Base-by-base conservation (phyloP, 441 rosid species). In the Erodium texanum region DNA sequence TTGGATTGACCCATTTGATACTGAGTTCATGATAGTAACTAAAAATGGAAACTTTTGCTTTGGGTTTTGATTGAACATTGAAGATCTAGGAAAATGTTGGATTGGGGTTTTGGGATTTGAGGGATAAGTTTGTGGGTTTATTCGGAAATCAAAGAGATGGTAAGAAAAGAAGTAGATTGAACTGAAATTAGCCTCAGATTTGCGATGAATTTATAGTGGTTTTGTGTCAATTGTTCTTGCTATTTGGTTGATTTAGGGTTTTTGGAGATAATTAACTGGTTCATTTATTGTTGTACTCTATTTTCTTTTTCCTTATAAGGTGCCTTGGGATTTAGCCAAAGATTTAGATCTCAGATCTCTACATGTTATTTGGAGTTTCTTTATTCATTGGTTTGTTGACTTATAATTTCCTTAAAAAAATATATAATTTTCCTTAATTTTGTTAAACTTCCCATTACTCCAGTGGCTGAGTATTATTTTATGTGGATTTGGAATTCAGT, bases 281-380 rank as follows among this genome's bases (percentile, higher is more conserved):
- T 56, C 62, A 56, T 56, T 56, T 18, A 56, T 56, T 56, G 12
- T 56, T 41, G 36, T 3, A 52, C 36, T 32, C 24, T 18, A 18
- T 56, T 54, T 52, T 48, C n/a, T n/a, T 0, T 56, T 56, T 18
- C 24, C 62, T 18, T 56, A 19, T 19, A 56, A 56, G 22, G 62
- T 56, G 24, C 20, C 24, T 56, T 56, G 62, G 62, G 36, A 32
- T 32, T 32, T 32, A 4, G 36, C 36, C 36, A 32, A 3, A 32
- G 36, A 56, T 56, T 56, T 56, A 56, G 62, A 56, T 32, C n/a
- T n/a, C n/a, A n/a, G n/a, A n/a, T 50, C 62, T 56, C 24, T 12
- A 56, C 10, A 18, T 56, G 36, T 56, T 56, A 56, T 56, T 50
- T 16, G 24, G 62, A 56, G 23, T 18, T 56, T 56, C 62, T 56